A percentile compares a stretch with the other conserved stretches of the same genome.
Evolutionary conservation across 768 basidiomycete genomes (phyloP).

Genomic region (Mycena latifolia): DNA sequence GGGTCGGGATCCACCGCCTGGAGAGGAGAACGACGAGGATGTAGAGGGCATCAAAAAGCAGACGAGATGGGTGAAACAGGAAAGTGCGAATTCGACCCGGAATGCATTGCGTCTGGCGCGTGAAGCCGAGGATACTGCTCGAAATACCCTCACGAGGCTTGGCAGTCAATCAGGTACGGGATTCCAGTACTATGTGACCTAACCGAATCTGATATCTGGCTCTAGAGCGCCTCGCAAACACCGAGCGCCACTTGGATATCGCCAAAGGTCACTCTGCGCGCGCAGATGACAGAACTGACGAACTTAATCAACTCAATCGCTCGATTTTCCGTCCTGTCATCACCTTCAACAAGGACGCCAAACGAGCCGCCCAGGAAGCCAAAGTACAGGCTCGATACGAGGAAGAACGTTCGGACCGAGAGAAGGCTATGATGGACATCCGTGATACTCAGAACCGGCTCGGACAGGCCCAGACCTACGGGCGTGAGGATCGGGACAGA

Average conservation of each 20-base stretch:
- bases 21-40: constrained; percentile 87
- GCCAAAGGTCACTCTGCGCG: constrained; percentile 88
- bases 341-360: constrained; percentile 92
- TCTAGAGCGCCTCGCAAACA: constrained; percentile 89
- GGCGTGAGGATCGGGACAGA: constrained; percentile 60
- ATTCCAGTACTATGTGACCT: background rate
- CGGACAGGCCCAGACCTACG: constrained; percentile 78
- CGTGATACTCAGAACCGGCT: constrained; percentile 90
- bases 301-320: constrained; percentile 93
- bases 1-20: constrained; percentile 62
- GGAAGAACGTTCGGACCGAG: constrained; percentile 86
- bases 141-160: constrained; percentile 84
- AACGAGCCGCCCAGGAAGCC: constrained; percentile 88
- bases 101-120: constrained; percentile 94
- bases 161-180: constrained; percentile 92
- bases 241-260: constrained; percentile 94
- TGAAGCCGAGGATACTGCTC: constrained; percentile 97
- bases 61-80: constrained; percentile 91
- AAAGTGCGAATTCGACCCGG: constrained; percentile 87
- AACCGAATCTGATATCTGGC: constrained; percentile 19
- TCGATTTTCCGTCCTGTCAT: constrained; percentile 96
- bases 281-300: constrained; percentile 94
- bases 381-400: constrained; percentile 89
- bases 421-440: constrained; percentile 88
- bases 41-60: constrained; percentile 96